Percentiles rank a stretch among this genome's conserved stretches.
phyloP scores from a whole-genome alignment of 805 yeast genomes.

The Spathaspora boniae region DNA sequence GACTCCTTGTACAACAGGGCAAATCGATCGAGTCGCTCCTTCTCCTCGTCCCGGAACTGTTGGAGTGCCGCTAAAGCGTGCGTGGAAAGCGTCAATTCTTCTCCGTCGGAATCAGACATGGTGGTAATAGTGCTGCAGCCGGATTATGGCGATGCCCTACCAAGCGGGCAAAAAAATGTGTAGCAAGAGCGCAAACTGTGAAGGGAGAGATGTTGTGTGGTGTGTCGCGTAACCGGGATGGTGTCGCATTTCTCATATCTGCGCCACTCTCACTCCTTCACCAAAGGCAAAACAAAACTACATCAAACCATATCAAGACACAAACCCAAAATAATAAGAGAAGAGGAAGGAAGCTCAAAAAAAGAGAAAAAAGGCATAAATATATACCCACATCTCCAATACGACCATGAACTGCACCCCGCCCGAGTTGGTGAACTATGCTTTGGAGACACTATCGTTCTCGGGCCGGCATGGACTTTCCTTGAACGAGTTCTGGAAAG shows the following conservation, averaged over 20 bases:
- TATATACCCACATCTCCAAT: not conserved
- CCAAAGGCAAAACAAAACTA: too few relatives aligned
- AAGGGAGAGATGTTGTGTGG: too few relatives aligned
- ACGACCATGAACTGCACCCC: conserved; percentile 18
- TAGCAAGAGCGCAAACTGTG: too few relatives aligned
- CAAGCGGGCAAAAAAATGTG: too few relatives aligned
- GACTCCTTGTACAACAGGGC: conserved; percentile 52
- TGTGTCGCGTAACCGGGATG: too few relatives aligned
- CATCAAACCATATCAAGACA: too few relatives aligned
- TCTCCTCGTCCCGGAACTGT: conserved; percentile 66
- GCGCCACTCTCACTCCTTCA: too few relatives aligned
- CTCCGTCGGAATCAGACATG: conserved; percentile 40
- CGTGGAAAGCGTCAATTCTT: conserved; percentile 43
- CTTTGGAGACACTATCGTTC: conserved; percentile 26
- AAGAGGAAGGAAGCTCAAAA: not conserved
- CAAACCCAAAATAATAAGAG: too few relatives aligned
- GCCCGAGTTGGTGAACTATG: conserved; percentile 20
- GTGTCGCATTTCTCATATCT: too few relatives aligned
- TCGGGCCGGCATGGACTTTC: conserved; percentile 31
- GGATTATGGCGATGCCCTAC: too few relatives aligned
- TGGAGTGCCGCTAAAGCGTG: conserved; percentile 54
- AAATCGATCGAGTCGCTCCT: conserved; percentile 53
- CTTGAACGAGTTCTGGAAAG: conserved; percentile 25
- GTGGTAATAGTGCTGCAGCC: too few relatives aligned
- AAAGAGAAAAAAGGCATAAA: not conserved